A percentile compares a stretch with the other conserved stretches of the same genome.
Conservation (phyloP, 1,284 basidiomycete species). For the Mycosarcoma mackinlayi region DNA sequence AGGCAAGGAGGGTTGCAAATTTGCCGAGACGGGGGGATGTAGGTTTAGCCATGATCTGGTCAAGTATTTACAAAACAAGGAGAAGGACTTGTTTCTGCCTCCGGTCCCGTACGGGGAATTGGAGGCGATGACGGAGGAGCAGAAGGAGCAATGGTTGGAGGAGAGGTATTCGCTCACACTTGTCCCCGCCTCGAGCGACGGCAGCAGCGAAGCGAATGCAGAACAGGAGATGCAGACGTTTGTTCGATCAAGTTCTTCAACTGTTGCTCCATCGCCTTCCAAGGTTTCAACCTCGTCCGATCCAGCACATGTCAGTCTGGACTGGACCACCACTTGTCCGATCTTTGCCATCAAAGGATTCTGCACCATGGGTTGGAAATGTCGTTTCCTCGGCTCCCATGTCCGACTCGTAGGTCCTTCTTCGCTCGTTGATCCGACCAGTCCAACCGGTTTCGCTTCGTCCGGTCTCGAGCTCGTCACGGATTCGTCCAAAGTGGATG, state of each 20-base stretch:
- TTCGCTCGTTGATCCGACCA: background rate
- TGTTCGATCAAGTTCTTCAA: slow-evolving; percentile 62
- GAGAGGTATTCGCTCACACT: slow-evolving; percentile 38
- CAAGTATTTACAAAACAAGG: slow-evolving; percentile 81
- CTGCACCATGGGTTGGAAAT: slow-evolving; percentile 88
- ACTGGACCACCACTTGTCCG: slow-evolving; percentile 75
- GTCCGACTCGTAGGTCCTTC: slow-evolving; percentile 48
- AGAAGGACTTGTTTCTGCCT: slow-evolving; percentile 75
- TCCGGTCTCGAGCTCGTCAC: slow-evolving; percentile 69
- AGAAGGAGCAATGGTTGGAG: slow-evolving; percentile 37
- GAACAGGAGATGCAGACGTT: slow-evolving; percentile 25
- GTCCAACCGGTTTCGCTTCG: slow-evolving; percentile 13
- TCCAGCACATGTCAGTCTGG: slow-evolving; percentile 71
- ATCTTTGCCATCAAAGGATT: slow-evolving; percentile 79
- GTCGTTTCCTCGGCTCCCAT: slow-evolving; percentile 87
- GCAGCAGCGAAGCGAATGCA: background rate
- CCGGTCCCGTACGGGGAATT: slow-evolving; percentile 36
- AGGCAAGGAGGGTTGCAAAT: slow-evolving; percentile 41
- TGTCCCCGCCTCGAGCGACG: slow-evolving; percentile 2
- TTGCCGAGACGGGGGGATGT: slow-evolving; percentile 70
- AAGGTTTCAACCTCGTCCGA: slow-evolving; percentile 16
- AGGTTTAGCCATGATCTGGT: slow-evolving; percentile 82
- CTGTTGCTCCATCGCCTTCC: slow-evolving; percentile 29
- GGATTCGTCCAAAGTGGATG: slow-evolving; percentile 73
- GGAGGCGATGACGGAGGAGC: slow-evolving; percentile 5